Conservation (phyloP, 164 flowering plant genomes). For the Tetrastigma voinierianum region DNA sequence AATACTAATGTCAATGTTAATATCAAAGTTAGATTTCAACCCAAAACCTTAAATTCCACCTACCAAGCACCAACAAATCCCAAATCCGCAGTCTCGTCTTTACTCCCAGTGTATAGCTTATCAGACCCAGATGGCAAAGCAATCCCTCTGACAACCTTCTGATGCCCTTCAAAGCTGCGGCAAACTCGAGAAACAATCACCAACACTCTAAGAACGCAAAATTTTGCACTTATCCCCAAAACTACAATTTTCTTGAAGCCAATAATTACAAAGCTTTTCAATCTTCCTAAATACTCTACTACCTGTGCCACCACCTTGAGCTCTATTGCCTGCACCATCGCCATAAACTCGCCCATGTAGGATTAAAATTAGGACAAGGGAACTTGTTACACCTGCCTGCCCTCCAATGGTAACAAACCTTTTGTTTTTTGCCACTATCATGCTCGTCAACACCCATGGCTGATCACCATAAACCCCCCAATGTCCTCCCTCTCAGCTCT, state of each 20-base stretch:
- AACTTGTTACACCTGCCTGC: slow-evolving; percentile 60
- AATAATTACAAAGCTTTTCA: slow-evolving; percentile 67
- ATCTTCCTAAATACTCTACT: slow-evolving; percentile 20
- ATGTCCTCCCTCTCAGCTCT: too few relatives aligned
- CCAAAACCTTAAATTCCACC: too few relatives aligned
- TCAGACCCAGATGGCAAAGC: slow-evolving; percentile 76
- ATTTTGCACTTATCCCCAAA: slow-evolving; percentile 70
- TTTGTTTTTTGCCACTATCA: slow-evolving; percentile 25
- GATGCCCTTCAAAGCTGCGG: slow-evolving; percentile 83
- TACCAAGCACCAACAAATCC: too few relatives aligned
- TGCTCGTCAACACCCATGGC: slow-evolving; percentile 30
- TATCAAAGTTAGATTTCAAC: too few relatives aligned
- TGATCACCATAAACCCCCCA: too few relatives aligned
- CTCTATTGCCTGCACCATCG: too few relatives aligned
- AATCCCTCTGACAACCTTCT: slow-evolving; percentile 80
- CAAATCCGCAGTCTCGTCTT: slow-evolving; percentile 74
- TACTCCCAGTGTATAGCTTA: slow-evolving; percentile 75
- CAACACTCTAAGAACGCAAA: slow-evolving; percentile 67
- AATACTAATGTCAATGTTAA: too few relatives aligned
- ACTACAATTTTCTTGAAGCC: slow-evolving; percentile 68
- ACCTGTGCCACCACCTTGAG: too few relatives aligned
- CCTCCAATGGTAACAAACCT: slow-evolving; percentile 71
- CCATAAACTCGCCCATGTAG: slow-evolving; percentile 43
- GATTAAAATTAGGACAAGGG: slow-evolving; percentile 45
- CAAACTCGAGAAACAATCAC: slow-evolving; percentile 63